Evolutionary conservation across 2,329 filamentous ascomycete species (phyloP).

Genomic region (Daldinia sp.): DNA sequence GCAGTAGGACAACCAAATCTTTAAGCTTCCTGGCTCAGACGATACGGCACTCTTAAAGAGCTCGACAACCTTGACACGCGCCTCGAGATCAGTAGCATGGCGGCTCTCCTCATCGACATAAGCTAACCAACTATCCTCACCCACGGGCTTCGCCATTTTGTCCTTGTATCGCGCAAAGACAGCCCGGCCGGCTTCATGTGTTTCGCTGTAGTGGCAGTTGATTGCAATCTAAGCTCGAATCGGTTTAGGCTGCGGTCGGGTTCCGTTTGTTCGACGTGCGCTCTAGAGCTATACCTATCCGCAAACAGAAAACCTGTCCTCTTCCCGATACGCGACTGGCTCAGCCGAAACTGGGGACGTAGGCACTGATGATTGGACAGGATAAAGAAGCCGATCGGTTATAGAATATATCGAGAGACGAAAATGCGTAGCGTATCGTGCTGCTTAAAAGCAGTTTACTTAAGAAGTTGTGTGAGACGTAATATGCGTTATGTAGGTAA

Average conservation of each 20-base stretch:
- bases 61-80: constrained; percentile 74
- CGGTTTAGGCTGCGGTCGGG: constrained; percentile 10
- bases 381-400: constrained; percentile 22
- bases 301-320: constrained; percentile 29
- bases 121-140: constrained; percentile 80
- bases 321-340: constrained; percentile 25
- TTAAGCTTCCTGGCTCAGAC: constrained; percentile 77
- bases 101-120: constrained; percentile 76
- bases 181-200: constrained; percentile 37
- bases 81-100: constrained; percentile 68
- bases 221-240: constrained; percentile 7
- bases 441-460: no score
- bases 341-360: constrained; percentile 16
- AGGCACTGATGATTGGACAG: constrained; percentile 27
- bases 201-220: constrained; percentile 28
- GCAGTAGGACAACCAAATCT: constrained; percentile 79
- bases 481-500: constrained; percentile 15
- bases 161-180: constrained; percentile 35
- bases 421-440: constrained; percentile 28
- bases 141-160: constrained; percentile 66
- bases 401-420: constrained; percentile 3
- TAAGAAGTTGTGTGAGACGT: constrained; percentile 18
- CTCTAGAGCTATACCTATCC: neutral
- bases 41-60: constrained; percentile 73
- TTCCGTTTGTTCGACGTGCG: constrained; percentile 18